phyloP scores from a whole-genome alignment of 2,329 filamentous ascomycete genomes.

The Epichloe elymi region DNA sequence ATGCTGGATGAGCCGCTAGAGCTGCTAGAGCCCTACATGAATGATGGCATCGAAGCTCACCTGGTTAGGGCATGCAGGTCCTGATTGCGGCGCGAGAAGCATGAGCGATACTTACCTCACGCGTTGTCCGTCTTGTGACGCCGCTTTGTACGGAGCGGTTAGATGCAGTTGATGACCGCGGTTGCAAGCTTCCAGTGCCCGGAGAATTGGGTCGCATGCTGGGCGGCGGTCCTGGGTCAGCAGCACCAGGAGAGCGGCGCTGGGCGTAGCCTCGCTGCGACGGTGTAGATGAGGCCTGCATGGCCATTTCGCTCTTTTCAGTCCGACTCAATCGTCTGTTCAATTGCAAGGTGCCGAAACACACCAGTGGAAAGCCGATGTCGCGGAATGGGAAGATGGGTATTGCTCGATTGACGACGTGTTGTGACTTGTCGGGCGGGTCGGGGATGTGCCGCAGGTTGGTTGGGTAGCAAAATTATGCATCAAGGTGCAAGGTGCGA shows the following conservation, averaged over 20 bases:
- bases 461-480: conserved; percentile 4
- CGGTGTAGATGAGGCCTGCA: conserved; percentile 35
- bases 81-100: not conserved
- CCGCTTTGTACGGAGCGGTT: conserved; percentile 42
- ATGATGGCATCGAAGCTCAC: not conserved
- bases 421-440: not conserved
- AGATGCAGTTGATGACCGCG: conserved; percentile 54
- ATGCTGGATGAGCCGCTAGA: conserved; percentile 45
- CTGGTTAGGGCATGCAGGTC: not conserved
- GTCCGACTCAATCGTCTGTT: not conserved
- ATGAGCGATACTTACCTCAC: conserved; percentile 18
- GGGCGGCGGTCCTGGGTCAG: conserved; percentile 44
- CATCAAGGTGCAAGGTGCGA: not conserved
- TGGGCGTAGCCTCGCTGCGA: conserved; percentile 40
- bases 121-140: conserved; percentile 18
- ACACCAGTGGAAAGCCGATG: not conserved
- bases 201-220: conserved; percentile 50
- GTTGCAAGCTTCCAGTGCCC: conserved; percentile 38
- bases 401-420: not conserved
- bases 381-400: not conserved
- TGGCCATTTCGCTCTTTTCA: conserved; percentile 11
- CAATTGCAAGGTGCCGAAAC: not conserved
- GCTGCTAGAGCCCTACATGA: conserved; percentile 34
- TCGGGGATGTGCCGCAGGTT: not conserved
- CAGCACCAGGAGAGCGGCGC: conserved; percentile 50